These are phyloP conservation scores for Epicoccum nigrum DNA, from an alignment of 2,329 filamentous ascomycete genomes.

Conservation along the genomic window DNA sequence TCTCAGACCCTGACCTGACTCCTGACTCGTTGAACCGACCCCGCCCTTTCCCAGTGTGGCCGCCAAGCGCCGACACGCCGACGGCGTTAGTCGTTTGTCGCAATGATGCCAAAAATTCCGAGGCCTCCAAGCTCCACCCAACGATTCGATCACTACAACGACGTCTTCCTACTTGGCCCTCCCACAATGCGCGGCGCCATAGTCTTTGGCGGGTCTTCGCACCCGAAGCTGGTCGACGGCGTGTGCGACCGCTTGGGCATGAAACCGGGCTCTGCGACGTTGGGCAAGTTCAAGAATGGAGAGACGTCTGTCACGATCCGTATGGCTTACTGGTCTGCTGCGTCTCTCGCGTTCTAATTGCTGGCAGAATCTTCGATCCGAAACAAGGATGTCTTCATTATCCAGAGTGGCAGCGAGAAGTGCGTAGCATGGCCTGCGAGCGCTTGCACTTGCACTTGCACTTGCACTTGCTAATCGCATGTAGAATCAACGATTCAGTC, in stretches of 20 bases:
- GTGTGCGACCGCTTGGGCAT: slow-evolving; percentile 71
- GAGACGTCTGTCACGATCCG: slow-evolving; percentile 73
- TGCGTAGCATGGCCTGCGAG: slow-evolving; percentile 36
- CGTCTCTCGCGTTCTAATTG: slow-evolving; percentile 23
- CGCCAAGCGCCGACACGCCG: slow-evolving; percentile 18
- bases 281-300: slow-evolving; percentile 72
- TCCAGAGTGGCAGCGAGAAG: slow-evolving; percentile 92
- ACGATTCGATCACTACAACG: slow-evolving; percentile 36
- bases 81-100: slow-evolving; percentile 13
- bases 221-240: slow-evolving; percentile 67
- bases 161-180: slow-evolving; percentile 40
- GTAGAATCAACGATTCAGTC: slow-evolving; percentile 91
- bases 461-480: slow-evolving; percentile 33
- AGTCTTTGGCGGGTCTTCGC: slow-evolving; percentile 71
- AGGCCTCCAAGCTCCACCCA: slow-evolving; percentile 22
- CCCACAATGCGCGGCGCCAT: slow-evolving; percentile 68
- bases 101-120: slow-evolving; percentile 36
- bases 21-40: slow-evolving; percentile 8
- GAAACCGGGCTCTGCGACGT: slow-evolving; percentile 63
- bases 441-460: slow-evolving; percentile 1
- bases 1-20: too few relatives aligned
- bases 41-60: slow-evolving; percentile 4
- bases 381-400: slow-evolving; percentile 98
- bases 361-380: slow-evolving; percentile 70
- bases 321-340: slow-evolving; percentile 34